phyloP scores from a whole-genome alignment of 2,329 filamentous ascomycete species.

The Sclerotinia sclerotiorum region DNA sequence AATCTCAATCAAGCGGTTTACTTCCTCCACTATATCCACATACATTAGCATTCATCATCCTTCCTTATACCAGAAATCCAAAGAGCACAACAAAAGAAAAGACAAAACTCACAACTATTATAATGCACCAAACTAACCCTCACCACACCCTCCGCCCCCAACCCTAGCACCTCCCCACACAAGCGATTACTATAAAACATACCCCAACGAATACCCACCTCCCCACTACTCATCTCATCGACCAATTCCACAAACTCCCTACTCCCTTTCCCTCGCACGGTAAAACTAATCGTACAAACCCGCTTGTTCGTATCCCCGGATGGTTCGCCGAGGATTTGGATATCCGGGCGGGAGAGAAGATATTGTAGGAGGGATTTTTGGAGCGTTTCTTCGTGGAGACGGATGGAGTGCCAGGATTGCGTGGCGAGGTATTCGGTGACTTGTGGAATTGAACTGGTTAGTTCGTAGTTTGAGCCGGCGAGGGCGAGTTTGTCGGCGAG shows the following conservation, averaged over 20 bases:
- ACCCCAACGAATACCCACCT: slow-evolving; percentile 66
- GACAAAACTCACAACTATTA: slow-evolving; percentile 58
- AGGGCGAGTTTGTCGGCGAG: slow-evolving; percentile 68
- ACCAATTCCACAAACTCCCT: slow-evolving; percentile 61
- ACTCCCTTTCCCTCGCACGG: slow-evolving; percentile 56
- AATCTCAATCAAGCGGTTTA: slow-evolving; percentile 51
- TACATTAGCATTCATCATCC: slow-evolving; percentile 24
- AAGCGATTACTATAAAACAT: slow-evolving; percentile 68
- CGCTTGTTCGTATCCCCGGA: slow-evolving; percentile 49
- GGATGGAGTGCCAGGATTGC: slow-evolving; percentile 52
- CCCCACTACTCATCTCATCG: slow-evolving; percentile 52
- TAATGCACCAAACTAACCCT: slow-evolving; percentile 74
- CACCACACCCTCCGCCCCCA: slow-evolving; percentile 62
- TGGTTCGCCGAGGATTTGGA: slow-evolving; percentile 60
- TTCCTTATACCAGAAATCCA: too few species aligned
- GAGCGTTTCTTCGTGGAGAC: slow-evolving; percentile 59
- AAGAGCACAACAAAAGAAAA: background rate
- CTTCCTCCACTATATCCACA: slow-evolving; percentile 52
- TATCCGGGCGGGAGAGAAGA: slow-evolving; percentile 51
- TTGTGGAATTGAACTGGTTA: slow-evolving; percentile 60
- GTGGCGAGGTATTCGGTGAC: slow-evolving; percentile 61
- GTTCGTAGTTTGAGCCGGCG: slow-evolving; percentile 69
- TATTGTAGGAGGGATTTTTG: slow-evolving; percentile 61
- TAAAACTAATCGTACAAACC: slow-evolving; percentile 68
- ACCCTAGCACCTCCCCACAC: slow-evolving; percentile 56